phyloP scores from a whole-genome alignment of 495 filamentous ascomycete genomes.

The Trichoderma virens region DNA sequence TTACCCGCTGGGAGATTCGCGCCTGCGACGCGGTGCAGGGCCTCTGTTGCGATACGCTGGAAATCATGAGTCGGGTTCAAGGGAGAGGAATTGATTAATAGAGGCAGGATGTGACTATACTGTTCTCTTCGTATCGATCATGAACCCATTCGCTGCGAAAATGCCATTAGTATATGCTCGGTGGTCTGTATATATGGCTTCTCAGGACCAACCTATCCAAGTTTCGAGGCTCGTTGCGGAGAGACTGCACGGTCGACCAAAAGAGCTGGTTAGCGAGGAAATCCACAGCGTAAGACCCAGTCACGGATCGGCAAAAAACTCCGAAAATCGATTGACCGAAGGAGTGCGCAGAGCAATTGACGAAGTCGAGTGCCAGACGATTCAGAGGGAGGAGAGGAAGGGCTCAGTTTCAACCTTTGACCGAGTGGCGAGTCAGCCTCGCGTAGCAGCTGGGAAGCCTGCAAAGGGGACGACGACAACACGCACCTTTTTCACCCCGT shows the following conservation, averaged over 20 bases:
- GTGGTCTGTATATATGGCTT: conserved; percentile 9
- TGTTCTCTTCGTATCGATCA: conserved; percentile 69
- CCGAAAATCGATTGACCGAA: conserved; percentile 8
- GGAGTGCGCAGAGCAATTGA: conserved; percentile 8
- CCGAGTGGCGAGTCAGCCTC: conserved; percentile 9
- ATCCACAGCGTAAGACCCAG: background rate
- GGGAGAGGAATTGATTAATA: conserved; percentile 10
- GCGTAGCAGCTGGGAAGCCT: background rate
- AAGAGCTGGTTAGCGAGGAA: conserved; percentile 11
- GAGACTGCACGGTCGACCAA: conserved; percentile 28
- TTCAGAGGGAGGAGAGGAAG: conserved; percentile 19
- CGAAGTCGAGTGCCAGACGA: conserved; percentile 12
- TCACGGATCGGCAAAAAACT: conserved; percentile 1
- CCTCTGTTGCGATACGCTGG: conserved; percentile 21
- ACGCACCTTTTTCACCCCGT: conserved; percentile 76
- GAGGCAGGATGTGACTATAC: conserved; percentile 21
- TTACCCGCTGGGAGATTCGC: conserved; percentile 36
- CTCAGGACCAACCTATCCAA: conserved; percentile 42
- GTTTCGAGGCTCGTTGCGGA: conserved; percentile 42
- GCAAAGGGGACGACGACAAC: background rate
- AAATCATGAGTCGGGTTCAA: conserved; percentile 23
- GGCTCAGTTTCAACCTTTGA: background rate
- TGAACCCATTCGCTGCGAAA: conserved; percentile 76
- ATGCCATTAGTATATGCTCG: background rate
- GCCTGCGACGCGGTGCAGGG: conserved; percentile 25